Conservation (phyloP, 2,329 filamentous ascomycete genomes). For the Apiospora pterosperma region DNA sequence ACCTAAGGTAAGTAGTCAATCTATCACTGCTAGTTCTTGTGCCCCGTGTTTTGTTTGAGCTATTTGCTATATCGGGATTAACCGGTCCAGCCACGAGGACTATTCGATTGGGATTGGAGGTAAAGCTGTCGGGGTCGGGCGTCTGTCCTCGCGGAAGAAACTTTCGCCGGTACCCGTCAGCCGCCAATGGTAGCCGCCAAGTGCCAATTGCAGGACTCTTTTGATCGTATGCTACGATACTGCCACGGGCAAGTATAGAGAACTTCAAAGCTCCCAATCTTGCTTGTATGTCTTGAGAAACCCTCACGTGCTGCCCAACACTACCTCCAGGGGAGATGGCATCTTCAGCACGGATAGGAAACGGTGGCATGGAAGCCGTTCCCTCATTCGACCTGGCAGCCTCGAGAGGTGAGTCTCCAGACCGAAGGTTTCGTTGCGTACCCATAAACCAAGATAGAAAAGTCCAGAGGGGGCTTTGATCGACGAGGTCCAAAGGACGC, state of each 20-base stretch:
- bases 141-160: neutral
- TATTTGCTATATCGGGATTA: slow-evolving; percentile 6
- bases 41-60: slow-evolving; percentile 7
- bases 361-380: slow-evolving; percentile 49
- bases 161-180: neutral
- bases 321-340: neutral
- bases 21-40: slow-evolving; percentile 5
- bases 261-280: neutral
- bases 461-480: slow-evolving; percentile 54
- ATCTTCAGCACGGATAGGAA: slow-evolving; percentile 35
- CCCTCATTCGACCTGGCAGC: slow-evolving; percentile 42
- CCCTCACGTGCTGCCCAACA: neutral
- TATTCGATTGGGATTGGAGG: neutral
- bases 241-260: no score
- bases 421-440: no score
- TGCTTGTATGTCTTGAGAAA: slow-evolving; percentile 23
- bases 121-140: neutral
- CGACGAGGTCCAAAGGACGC: slow-evolving; percentile 63
- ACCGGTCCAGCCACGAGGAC: slow-evolving; percentile 2
- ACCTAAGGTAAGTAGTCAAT: slow-evolving; percentile 7
- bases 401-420: neutral
- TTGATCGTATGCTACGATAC: no score
- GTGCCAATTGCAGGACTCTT: no score
- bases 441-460: neutral
- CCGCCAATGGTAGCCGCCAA: neutral